Conservation (phyloP, 2,329 filamentous ascomycete species). For the Massarina eburnea region DNA sequence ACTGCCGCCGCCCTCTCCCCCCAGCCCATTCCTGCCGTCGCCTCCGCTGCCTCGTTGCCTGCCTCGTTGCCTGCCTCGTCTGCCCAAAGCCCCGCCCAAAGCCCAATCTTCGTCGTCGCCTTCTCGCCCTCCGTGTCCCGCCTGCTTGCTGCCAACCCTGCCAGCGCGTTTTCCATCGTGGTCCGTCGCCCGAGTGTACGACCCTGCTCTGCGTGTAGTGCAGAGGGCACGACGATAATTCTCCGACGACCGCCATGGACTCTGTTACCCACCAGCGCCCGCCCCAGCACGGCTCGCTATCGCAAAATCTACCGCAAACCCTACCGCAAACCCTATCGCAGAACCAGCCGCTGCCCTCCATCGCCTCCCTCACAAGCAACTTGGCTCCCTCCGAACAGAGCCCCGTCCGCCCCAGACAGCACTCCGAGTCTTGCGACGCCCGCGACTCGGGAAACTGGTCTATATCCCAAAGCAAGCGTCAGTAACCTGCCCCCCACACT, state of each 20-base stretch:
- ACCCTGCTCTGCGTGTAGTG: conserved; percentile 27
- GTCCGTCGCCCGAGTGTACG: conserved; percentile 16
- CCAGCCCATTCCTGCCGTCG: conserved; percentile 16
- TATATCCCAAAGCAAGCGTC: conserved; percentile 60
- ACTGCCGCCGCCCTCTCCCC: conserved; percentile 4
- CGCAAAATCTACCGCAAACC: too few relatives aligned
- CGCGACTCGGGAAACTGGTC: conserved; percentile 64
- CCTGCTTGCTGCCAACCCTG: conserved; percentile 11
- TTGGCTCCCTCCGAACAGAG: conserved; percentile 37
- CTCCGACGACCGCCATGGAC: conserved; percentile 28
- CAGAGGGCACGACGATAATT: conserved; percentile 12
- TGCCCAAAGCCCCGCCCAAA: conserved; percentile 8
- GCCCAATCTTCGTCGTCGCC: conserved; percentile 6
- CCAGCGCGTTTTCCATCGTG: conserved; percentile 21
- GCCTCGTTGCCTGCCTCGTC: conserved; percentile 8
- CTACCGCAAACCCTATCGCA: conserved; percentile 32
- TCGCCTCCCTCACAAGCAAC: conserved; percentile 41
- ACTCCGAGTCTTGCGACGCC: conserved; percentile 50
- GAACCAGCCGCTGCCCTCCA: conserved; percentile 40
- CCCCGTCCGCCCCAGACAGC: conserved; percentile 35
- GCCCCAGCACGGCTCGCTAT: conserved; percentile 18
- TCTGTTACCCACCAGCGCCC: conserved; percentile 29
- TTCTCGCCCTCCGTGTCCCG: conserved; percentile 4
- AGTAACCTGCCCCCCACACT: conserved; percentile 4
- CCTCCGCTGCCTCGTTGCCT: conserved; percentile 6